These are phyloP conservation scores for Beauveria rudraprayagi DNA, from an alignment of 2,329 filamentous ascomycete genomes.

Conservation along the genomic window DNA sequence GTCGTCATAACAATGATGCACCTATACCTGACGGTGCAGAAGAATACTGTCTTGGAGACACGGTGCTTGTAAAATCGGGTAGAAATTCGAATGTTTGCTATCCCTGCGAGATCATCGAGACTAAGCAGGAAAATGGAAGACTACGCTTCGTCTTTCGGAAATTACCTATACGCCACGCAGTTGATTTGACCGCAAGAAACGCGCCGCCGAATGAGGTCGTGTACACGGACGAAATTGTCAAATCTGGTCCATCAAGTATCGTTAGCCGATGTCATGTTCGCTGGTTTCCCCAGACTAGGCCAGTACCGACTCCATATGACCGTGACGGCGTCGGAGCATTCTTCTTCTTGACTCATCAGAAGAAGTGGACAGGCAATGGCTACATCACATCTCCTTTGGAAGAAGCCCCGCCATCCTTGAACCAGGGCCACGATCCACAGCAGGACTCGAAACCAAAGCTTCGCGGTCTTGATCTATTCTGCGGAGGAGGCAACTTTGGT, in stretches of 20 bases:
- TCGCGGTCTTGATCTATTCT: conserved; percentile 64
- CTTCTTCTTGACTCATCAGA: conserved; percentile 52
- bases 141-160: conserved; percentile 36
- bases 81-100: conserved; percentile 37
- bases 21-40: conserved; percentile 10
- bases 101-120: conserved; percentile 49
- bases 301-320: conserved; percentile 56
- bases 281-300: conserved; percentile 36
- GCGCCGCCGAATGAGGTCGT: conserved; percentile 50
- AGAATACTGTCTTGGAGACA: conserved; percentile 46
- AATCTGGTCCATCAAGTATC: conserved; percentile 33
- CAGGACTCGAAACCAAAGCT: conserved; percentile 30
- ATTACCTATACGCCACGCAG: conserved; percentile 40
- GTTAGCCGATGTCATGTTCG: conserved; percentile 52
- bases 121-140: conserved; percentile 21
- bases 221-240: conserved; percentile 39
- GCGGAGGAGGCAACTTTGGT: conserved; percentile 70
- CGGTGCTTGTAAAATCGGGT: conserved; percentile 40
- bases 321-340: conserved; percentile 56
- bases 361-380: conserved; percentile 8
- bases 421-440: conserved; percentile 48
- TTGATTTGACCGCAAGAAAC: conserved; percentile 23
- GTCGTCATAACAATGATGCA: conserved; percentile 28
- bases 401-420: conserved; percentile 29
- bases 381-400: conserved; percentile 23